These are phyloP conservation scores for Nidularia pulvinata DNA, from an alignment of 768 basidiomycete genomes.

Conservation along the genomic window DNA sequence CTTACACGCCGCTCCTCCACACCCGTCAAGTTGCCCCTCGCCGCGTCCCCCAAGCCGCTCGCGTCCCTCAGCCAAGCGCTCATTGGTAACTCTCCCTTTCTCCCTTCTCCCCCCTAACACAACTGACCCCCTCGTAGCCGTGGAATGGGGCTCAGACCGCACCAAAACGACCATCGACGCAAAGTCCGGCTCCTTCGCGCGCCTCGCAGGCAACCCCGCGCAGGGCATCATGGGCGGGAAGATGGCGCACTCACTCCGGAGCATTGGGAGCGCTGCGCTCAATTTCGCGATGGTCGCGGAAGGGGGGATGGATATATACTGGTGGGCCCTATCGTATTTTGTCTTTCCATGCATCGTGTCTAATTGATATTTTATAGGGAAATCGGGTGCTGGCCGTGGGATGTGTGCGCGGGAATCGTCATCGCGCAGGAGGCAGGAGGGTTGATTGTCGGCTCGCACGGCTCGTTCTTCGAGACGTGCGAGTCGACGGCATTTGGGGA, in stretches of 20 bases:
- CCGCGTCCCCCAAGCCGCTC: constrained; percentile 56
- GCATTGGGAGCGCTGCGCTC: constrained; percentile 82
- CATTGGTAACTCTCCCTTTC: constrained; percentile 44
- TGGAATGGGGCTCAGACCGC: constrained; percentile 92
- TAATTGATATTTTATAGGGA: constrained; percentile 48
- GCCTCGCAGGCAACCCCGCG: constrained; percentile 71
- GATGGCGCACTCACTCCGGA: constrained; percentile 86
- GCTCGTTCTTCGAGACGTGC: constrained; percentile 33
- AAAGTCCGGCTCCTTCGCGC: constrained; percentile 69
- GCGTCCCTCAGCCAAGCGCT: constrained; percentile 70
- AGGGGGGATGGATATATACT: constrained; percentile 87
- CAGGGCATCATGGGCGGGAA: constrained; percentile 66
- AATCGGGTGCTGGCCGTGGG: constrained; percentile 85
- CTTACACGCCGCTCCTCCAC: constrained; percentile 49
- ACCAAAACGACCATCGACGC: constrained; percentile 44
- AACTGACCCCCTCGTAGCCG: constrained; percentile 34
- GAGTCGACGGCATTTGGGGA: constrained; percentile 47
- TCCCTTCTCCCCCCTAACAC: neutral
- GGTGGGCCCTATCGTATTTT: constrained; percentile 42
- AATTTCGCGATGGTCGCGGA: constrained; percentile 87
- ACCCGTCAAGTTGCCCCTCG: constrained; percentile 65
- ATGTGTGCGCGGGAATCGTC: constrained; percentile 89
- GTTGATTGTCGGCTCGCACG: constrained; percentile 71
- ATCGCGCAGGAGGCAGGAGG: constrained; percentile 92
- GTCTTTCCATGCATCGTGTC: neutral